These are phyloP conservation scores for Penicillium mononematosum DNA, from an alignment of 495 filamentous ascomycete species.

Conservation along the genomic window DNA sequence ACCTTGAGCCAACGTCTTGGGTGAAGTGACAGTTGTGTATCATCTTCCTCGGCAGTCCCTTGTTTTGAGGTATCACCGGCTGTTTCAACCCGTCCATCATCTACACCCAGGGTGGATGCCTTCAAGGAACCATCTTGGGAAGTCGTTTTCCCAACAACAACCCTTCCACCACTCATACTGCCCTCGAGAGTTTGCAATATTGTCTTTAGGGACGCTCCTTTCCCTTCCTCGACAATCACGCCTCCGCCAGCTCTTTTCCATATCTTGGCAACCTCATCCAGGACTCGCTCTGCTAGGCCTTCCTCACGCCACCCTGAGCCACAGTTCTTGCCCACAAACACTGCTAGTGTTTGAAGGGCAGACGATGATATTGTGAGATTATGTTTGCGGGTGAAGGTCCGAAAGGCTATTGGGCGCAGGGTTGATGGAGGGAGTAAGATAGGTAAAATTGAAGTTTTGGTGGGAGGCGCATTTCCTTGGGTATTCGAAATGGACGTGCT, in stretches of 20 bases:
- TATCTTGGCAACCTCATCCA: conserved; percentile 84
- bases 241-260: conserved; percentile 85
- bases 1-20: conserved; percentile 76
- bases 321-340: conserved; percentile 89
- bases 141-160: conserved; percentile 39
- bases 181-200: conserved; percentile 81
- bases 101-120: conserved; percentile 13
- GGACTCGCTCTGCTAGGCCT: conserved; percentile 83
- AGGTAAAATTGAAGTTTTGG: conserved; percentile 76
- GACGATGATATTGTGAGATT: conserved; percentile 89
- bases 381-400: conserved; percentile 96
- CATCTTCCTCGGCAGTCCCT: conserved; percentile 60
- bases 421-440: conserved; percentile 85
- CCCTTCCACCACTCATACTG: conserved; percentile 77
- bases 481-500: conserved; percentile 60
- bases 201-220: conserved; percentile 66
- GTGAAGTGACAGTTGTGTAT: conserved; percentile 55
- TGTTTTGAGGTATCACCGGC: conserved; percentile 16
- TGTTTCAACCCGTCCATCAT: conserved; percentile 18
- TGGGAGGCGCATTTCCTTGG: conserved; percentile 44
- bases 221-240: conserved; percentile 84
- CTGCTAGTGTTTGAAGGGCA: conserved; percentile 77
- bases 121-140: conserved; percentile 22
- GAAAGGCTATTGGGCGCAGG: conserved; percentile 86
- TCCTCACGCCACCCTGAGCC: conserved; percentile 96